Evolutionary conservation across 768 basidiomycete genomes (phyloP).

Genomic region (Paxillus rubicundulus): DNA sequence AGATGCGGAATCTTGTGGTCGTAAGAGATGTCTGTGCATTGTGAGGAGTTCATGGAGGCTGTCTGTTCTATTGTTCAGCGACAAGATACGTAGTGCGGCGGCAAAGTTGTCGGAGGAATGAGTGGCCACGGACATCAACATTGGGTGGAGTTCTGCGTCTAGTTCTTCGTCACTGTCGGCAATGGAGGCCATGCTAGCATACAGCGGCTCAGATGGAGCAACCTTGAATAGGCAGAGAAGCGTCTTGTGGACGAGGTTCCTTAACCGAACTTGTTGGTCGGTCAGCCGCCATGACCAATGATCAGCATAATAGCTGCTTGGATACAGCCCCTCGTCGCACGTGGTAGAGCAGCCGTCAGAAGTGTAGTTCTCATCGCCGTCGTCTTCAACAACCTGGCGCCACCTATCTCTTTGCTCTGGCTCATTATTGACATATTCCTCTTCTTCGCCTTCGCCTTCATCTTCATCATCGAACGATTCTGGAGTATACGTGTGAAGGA

Average conservation of each 20-base stretch:
- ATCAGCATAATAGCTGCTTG: conserved; percentile 38
- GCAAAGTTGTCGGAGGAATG: conserved; percentile 50
- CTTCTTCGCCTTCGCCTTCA: conserved; percentile 28
- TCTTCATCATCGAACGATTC: conserved; percentile 11
- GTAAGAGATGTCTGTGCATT: conserved; percentile 52
- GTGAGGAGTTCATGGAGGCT: conserved; percentile 43
- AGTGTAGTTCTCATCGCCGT: conserved; percentile 27
- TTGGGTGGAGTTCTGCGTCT: conserved; percentile 33
- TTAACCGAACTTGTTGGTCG: conserved; percentile 39
- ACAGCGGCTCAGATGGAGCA: conserved; percentile 49
- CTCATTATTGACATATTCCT: conserved; percentile 3
- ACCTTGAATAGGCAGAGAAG: conserved; percentile 49
- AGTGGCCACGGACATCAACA: conserved; percentile 42
- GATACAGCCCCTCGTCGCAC: conserved; percentile 23
- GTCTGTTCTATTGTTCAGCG: conserved; percentile 33
- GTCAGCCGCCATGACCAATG: conserved; percentile 53
- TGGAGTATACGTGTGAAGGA: conserved; percentile 7
- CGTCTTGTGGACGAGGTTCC: conserved; percentile 42
- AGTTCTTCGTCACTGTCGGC: conserved; percentile 33
- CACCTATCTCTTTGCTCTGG: background rate
- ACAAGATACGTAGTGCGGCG: conserved; percentile 54
- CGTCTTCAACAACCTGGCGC: conserved; percentile 29
- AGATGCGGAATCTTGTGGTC: conserved; percentile 50
- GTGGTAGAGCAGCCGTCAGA: conserved; percentile 21
- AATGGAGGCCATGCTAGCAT: conserved; percentile 40